Conservation (phyloP, 495 filamentous ascomycete genomes). For the Penicillium silybi region DNA sequence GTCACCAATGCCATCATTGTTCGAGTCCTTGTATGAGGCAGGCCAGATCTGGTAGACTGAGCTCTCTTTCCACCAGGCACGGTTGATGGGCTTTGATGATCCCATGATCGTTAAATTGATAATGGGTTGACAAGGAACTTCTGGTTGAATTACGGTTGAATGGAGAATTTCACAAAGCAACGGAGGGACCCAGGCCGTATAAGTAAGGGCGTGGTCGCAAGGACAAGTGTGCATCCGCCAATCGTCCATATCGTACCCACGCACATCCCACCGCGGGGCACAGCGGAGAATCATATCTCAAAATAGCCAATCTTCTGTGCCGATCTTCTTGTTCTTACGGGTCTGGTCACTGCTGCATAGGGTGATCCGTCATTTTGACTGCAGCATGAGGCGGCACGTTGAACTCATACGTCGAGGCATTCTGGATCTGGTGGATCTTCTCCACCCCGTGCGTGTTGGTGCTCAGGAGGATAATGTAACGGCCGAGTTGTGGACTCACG, state of each 20-base stretch:
- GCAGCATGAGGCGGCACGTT: slow-evolving; percentile 1
- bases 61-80: slow-evolving; percentile 53
- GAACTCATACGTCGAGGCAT: slow-evolving; percentile 5
- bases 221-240: slow-evolving; percentile 7
- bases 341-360: neutral
- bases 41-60: slow-evolving; percentile 71
- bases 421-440: slow-evolving; percentile 7
- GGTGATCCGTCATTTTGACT: slow-evolving; percentile 2
- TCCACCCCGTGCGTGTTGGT: slow-evolving; percentile 7
- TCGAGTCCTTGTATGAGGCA: slow-evolving; percentile 61
- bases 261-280: slow-evolving; percentile 26
- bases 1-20: slow-evolving; percentile 65
- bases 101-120: slow-evolving; percentile 15
- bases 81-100: slow-evolving; percentile 35
- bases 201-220: slow-evolving; percentile 7
- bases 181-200: neutral
- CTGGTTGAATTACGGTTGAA: neutral
- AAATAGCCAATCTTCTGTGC: slow-evolving; percentile 6
- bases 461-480: slow-evolving; percentile 7
- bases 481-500: neutral
- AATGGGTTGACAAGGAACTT: neutral
- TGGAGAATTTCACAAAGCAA: neutral
- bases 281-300: slow-evolving; percentile 20
- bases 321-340: slow-evolving; percentile 9
- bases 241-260: slow-evolving; percentile 14